These are phyloP conservation scores for Aspergillus bridgeri DNA, from an alignment of 495 filamentous ascomycete genomes.

Conservation along the genomic window DNA sequence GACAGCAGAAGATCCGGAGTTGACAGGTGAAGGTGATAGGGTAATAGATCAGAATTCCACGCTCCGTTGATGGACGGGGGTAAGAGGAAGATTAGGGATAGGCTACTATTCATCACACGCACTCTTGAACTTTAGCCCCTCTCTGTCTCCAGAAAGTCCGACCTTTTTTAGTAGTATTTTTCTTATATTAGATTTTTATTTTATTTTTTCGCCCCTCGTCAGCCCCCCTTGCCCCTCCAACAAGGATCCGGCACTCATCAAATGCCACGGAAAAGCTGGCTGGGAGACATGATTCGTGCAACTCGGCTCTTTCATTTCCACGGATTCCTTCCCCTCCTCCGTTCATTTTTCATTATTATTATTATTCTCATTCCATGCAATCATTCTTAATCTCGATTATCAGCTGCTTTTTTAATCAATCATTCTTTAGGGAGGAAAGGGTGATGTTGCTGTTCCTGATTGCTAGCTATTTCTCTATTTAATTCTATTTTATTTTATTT, in stretches of 20 bases:
- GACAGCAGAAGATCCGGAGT: not conserved
- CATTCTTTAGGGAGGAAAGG: not conserved
- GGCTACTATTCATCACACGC: slow-evolving; percentile 13
- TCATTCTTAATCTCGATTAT: slow-evolving; percentile 12
- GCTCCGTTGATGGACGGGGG: not conserved
- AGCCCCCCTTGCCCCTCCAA: slow-evolving; percentile 26
- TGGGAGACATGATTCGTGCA: slow-evolving; percentile 21
- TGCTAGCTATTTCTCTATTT: not conserved
- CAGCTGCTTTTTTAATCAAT: not conserved
- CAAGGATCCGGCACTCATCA: slow-evolving; percentile 17
- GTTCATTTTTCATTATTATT: no score
- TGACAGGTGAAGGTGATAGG: not conserved
- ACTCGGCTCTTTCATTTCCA: slow-evolving; percentile 24
- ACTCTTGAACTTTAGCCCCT: slow-evolving; percentile 10
- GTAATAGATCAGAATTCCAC: slow-evolving; percentile 1
- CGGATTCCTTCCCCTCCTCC: slow-evolving; percentile 12
- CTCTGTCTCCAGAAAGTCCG: not conserved
- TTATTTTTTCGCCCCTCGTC: slow-evolving; percentile 21
- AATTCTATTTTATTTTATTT: not conserved
- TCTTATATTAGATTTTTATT: slow-evolving; percentile 2
- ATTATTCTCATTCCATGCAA: slow-evolving; percentile 15
- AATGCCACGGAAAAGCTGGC: slow-evolving; percentile 20
- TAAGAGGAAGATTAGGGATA: slow-evolving; percentile 1
- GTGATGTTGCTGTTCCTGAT: not conserved
- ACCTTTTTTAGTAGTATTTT: slow-evolving; percentile 2